These are phyloP conservation scores for Wickerhamiella musiphila DNA, from an alignment of 805 yeast species.

Conservation along the genomic window DNA sequence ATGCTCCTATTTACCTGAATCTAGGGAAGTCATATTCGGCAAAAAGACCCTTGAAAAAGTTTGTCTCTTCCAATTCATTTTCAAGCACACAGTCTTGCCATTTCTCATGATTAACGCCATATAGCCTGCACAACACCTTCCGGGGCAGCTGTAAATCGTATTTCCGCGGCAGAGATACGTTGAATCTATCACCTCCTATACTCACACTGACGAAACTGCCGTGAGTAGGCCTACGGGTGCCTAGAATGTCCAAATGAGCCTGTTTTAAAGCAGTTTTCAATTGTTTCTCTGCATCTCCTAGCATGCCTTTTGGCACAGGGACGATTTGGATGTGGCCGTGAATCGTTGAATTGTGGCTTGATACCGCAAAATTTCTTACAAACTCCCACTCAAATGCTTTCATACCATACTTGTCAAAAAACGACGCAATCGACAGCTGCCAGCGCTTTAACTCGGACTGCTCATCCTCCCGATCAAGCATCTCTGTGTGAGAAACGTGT, in stretches of 20 bases:
- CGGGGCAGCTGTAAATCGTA: constrained; percentile 3
- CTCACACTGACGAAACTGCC: background rate
- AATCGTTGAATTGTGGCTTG: no score
- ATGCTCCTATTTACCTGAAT: no score
- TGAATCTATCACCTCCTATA: background rate
- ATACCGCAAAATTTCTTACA: background rate
- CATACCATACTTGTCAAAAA: background rate
- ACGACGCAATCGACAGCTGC: background rate
- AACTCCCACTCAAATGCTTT: constrained; percentile 1
- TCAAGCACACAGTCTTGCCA: constrained; percentile 1
- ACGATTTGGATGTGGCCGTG: constrained; percentile 4
- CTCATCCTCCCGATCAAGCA: background rate
- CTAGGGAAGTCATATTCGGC: no score
- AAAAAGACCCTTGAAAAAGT: background rate
- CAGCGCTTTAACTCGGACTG: background rate
- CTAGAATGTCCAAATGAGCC: background rate
- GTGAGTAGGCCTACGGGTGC: background rate
- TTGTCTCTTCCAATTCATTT: constrained; percentile 1
- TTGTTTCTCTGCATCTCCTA: background rate
- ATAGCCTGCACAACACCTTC: background rate
- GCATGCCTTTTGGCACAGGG: background rate
- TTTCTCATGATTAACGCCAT: background rate
- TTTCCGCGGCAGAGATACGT: constrained; percentile 1
- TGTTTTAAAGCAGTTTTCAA: background rate
- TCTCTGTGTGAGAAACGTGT: background rate